phyloP scores from a whole-genome alignment of 306 rosid genomes.

The Ormosia semicastrata region DNA sequence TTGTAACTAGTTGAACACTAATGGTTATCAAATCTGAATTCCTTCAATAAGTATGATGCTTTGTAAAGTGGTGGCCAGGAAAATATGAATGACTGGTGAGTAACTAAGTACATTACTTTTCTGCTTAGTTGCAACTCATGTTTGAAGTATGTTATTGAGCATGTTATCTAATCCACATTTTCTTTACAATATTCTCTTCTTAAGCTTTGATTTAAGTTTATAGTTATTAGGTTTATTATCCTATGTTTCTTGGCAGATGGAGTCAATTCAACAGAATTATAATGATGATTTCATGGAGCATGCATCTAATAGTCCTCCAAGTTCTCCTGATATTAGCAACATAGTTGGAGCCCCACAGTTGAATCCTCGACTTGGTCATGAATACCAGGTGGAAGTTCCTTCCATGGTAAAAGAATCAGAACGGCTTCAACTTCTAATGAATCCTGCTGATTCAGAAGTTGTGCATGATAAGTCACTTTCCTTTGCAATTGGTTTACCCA shows the following conservation, averaged over 20 bases:
- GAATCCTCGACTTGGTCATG: slow-evolving; percentile 57
- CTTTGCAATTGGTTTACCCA: slow-evolving; percentile 55
- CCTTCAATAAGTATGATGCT: background rate
- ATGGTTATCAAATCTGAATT: background rate
- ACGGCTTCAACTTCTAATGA: slow-evolving; percentile 27
- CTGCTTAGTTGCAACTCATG: background rate
- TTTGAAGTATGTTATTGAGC: slow-evolving; percentile 23
- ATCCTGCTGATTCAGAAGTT: slow-evolving; percentile 42
- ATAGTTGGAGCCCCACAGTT: slow-evolving; percentile 44
- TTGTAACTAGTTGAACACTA: background rate
- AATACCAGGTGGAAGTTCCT: slow-evolving; percentile 67
- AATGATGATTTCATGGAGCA: slow-evolving; percentile 37
- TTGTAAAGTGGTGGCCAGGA: background rate
- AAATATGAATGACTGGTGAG: background rate
- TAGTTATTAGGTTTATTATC: background rate
- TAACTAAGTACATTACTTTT: background rate
- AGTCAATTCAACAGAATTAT: slow-evolving; percentile 27
- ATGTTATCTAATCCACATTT: slow-evolving; percentile 2
- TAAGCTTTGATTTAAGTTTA: background rate
- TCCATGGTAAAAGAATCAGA: slow-evolving; percentile 44
- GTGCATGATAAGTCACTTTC: slow-evolving; percentile 17
- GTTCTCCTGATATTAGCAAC: slow-evolving; percentile 43
- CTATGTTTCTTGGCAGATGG: slow-evolving; percentile 49
- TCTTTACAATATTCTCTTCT: slow-evolving; percentile 14
- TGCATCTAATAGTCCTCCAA: slow-evolving; percentile 36